Conservation (phyloP, 768 basidiomycete genomes). For the Podaxis pistillaris region DNA sequence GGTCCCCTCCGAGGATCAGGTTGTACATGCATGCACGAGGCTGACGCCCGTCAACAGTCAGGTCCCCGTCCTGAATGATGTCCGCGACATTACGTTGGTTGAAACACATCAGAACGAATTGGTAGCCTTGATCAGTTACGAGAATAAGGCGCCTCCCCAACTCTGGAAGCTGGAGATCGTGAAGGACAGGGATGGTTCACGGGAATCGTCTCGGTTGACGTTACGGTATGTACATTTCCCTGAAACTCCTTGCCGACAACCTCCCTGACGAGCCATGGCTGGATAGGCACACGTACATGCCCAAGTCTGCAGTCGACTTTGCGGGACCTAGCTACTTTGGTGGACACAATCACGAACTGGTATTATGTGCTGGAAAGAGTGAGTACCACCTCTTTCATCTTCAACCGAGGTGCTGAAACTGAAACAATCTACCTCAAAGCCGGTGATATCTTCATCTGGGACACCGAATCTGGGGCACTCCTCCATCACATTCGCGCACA, state of each 20-base stretch:
- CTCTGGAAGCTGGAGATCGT: constrained; percentile 71
- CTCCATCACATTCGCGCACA: constrained; percentile 70
- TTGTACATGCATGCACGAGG: constrained; percentile 4
- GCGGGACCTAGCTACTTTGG: constrained; percentile 84
- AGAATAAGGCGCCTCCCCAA: constrained; percentile 76
- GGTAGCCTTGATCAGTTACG: constrained; percentile 69
- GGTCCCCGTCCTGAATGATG: constrained; percentile 71
- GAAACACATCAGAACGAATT: constrained; percentile 46
- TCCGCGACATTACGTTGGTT: constrained; percentile 67
- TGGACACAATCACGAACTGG: constrained; percentile 74
- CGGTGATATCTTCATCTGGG: constrained; percentile 86
- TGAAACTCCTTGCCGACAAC: neutral
- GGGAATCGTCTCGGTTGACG: constrained; percentile 34
- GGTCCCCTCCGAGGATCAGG: constrained; percentile 16
- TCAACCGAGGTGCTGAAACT: neutral
- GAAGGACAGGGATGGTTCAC: constrained; percentile 46
- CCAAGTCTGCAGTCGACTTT: constrained; percentile 66
- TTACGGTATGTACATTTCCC: constrained; percentile 31
- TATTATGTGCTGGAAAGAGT: constrained; percentile 79
- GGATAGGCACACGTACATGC: constrained; percentile 71
- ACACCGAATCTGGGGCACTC: constrained; percentile 71
- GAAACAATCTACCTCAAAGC: constrained; percentile 37
- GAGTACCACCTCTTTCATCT: constrained; percentile 12
- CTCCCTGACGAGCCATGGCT: constrained; percentile 15
- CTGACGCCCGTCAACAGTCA: constrained; percentile 38